phyloP scores from a whole-genome alignment of 2,329 filamentous ascomycete species.

The Cordyceps tenuipes region DNA sequence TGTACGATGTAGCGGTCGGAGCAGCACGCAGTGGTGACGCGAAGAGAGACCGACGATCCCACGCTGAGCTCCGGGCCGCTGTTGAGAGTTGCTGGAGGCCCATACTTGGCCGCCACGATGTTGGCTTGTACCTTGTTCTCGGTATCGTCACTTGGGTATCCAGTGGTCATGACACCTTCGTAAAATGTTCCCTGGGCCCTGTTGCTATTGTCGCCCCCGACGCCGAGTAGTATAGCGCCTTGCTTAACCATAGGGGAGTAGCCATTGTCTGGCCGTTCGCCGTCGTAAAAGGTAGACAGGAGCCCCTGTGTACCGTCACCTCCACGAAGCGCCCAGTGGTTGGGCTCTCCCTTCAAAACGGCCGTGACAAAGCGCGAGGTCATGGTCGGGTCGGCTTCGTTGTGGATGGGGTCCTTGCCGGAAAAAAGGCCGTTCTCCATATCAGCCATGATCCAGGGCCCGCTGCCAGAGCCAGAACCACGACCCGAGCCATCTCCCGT shows the following conservation, averaged over 20 bases:
- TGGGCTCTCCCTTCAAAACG: conserved; percentile 45
- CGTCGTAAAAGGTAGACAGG: conserved; percentile 52
- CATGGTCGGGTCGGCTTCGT: conserved; percentile 44
- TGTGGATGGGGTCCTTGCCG: conserved; percentile 37
- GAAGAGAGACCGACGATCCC: conserved; percentile 45
- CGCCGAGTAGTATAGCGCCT: conserved; percentile 58
- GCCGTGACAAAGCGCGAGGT: conserved; percentile 49
- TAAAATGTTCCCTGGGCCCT: conserved; percentile 55
- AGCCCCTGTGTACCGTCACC: conserved; percentile 45
- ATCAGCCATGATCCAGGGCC: conserved; percentile 63
- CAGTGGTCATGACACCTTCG: conserved; percentile 55
- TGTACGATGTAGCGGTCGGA: conserved; percentile 48
- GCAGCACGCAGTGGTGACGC: conserved; percentile 47
- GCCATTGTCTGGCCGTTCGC: conserved; percentile 43
- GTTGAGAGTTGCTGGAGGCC: conserved; percentile 32
- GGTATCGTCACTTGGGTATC: conserved; percentile 51
- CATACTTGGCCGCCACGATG: conserved; percentile 52
- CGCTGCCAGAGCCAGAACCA: conserved; percentile 49
- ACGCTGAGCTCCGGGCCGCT: conserved; percentile 39
- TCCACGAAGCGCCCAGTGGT: conserved; percentile 52
- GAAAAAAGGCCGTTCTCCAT: conserved; percentile 60
- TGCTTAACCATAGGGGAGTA: conserved; percentile 59
- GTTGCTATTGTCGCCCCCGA: conserved; percentile 56
- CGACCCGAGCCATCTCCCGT: conserved; percentile 35
- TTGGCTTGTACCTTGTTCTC: conserved; percentile 52